These are phyloP conservation scores for Oxytropis ochrocephala DNA, from an alignment of 306 rosid species.

Conservation along the genomic window DNA sequence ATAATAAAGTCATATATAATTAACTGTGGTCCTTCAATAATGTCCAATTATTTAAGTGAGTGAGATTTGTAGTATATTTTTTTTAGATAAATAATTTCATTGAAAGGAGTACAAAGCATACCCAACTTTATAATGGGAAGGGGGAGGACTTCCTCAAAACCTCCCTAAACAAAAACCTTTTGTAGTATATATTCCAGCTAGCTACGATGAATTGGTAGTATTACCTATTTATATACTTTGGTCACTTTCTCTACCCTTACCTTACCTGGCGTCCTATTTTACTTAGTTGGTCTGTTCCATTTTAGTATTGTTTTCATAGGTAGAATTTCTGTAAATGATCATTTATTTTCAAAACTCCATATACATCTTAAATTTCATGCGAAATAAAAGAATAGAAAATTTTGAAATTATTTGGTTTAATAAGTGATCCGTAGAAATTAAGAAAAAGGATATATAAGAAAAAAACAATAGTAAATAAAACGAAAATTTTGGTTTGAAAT, in stretches of 20 bases:
- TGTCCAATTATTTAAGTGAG: no score
- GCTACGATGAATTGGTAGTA: neutral
- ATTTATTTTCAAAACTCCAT: neutral
- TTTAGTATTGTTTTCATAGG: neutral
- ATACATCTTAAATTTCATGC: neutral
- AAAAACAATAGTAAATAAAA: neutral
- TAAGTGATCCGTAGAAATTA: neutral
- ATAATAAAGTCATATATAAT: no score
- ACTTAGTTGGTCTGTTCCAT: neutral
- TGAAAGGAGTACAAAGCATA: no score
- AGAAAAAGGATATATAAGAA: neutral
- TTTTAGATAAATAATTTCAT: no score
- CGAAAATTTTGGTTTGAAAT: neutral
- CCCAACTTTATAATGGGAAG: no score
- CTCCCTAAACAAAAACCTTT: no score
- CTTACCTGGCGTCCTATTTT: conserved; percentile 18
- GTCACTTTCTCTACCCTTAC: neutral
- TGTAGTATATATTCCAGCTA: no score
- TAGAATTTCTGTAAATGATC: neutral
- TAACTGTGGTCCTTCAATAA: no score
- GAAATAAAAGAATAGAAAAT: neutral
- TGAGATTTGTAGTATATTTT: no score
- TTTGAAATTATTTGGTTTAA: neutral
- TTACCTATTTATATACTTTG: neutral
- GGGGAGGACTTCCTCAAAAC: no score